Base-by-base conservation (phyloP, 805 yeast species). In the Schwanniomyces sp. region DNA sequence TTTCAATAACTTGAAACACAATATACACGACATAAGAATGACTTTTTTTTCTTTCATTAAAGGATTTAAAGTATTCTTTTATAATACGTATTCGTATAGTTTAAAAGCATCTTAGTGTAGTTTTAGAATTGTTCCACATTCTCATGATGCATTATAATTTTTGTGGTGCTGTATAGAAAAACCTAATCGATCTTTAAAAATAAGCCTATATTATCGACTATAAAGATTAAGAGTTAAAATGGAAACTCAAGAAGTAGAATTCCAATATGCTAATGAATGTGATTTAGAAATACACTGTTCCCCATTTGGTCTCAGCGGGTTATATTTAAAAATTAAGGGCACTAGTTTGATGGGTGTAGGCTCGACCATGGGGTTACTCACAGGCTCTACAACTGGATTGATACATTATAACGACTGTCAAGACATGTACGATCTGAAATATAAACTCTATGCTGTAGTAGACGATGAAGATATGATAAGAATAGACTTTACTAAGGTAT, bases 221-320 rank as follows among this genome's bases (percentile, higher is more conserved):
- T n/a, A n/a, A n/a, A n/a, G n/a, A 16, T 12, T 6, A 12, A 12
- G 7, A 29, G 5, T n/a, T 7, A 14, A 11, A 6, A 47, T 41
- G 41, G 54, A 45, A n/a, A 39, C 40, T 27, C 30, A 46, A 18
- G 44, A 47, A 37, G 43, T 59, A n/a, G 48, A 62, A 1, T 78
- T 76, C 59, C 68, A 70, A 43, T 75, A 67, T 52, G 76, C 81
- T 44, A 75, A 75, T 50, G 76, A 72, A 49, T 78, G 82, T 52
- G 81, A 76, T 30, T 56, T 79, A 21, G 84, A 79, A 52, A 72
- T 78, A 24, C 82, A 79, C 59, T 78, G 82, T 55, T 78, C 82
- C 2, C 83, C 84, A 2, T 79, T 79, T 56, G 84, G 84, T 11
- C 67, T 79, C 17, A 69, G 78, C 30, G 83, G 83, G 11, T 56